Percentiles rank a stretch among this genome's conserved stretches.
phyloP scores from a whole-genome alignment of 2,329 filamentous ascomycete genomes.

The Thielaviopsis euricoi region DNA sequence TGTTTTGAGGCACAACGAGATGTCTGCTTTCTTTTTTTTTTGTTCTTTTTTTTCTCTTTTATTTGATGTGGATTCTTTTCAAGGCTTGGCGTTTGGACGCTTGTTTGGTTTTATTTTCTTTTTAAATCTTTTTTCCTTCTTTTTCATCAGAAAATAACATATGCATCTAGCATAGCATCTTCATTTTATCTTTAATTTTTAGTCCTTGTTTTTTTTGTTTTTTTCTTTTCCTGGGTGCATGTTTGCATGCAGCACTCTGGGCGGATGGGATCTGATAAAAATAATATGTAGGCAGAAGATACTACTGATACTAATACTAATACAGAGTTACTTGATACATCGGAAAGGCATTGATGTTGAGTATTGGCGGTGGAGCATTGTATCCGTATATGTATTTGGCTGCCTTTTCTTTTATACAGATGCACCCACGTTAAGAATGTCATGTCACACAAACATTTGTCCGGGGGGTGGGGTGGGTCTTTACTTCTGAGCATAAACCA shows the following conservation, averaged over 20 bases:
- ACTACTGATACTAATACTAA: too few species aligned
- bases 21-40: neutral
- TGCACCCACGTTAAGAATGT: neutral
- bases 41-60: neutral
- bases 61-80: neutral
- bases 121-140: neutral
- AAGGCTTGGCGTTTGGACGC: neutral
- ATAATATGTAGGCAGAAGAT: too few species aligned
- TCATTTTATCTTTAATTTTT: too few species aligned
- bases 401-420: neutral
- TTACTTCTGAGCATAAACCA: neutral
- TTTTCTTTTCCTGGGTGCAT: too few species aligned
- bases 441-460: neutral
- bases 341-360: too few species aligned
- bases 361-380: too few species aligned
- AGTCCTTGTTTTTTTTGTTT: too few species aligned
- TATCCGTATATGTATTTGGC: too few species aligned
- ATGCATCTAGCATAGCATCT: too few species aligned
- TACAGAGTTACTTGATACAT: too few species aligned
- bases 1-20: neutral
- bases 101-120: neutral
- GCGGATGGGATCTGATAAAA: too few species aligned
- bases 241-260: too few species aligned
- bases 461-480: neutral
- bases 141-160: neutral